A percentile compares a stretch with the other conserved stretches of the same genome.
Conservation (phyloP, 768 basidiomycete species). For the Lanmaoa rubissima region DNA sequence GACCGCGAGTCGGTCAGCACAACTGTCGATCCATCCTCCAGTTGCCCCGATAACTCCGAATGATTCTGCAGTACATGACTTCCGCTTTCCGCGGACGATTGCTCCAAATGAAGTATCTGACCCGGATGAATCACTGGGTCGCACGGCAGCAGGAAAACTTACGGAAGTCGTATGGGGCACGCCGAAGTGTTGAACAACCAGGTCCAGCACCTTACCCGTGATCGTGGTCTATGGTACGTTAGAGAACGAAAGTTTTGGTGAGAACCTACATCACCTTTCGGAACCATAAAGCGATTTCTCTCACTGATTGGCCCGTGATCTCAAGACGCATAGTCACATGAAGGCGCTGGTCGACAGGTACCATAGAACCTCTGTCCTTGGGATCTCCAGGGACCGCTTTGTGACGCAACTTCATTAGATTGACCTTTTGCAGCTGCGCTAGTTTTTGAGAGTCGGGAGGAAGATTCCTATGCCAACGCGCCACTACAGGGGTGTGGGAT, state of each 20-base stretch:
- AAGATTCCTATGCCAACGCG: slow-evolving; percentile 30
- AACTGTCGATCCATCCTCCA: slow-evolving; percentile 49
- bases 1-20: slow-evolving; percentile 10
- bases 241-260: neutral
- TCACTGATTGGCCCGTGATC: slow-evolving; percentile 24
- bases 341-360: slow-evolving; percentile 55
- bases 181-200: slow-evolving; percentile 35
- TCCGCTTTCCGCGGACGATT: slow-evolving; percentile 25
- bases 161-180: slow-evolving; percentile 13
- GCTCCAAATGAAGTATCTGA: slow-evolving; percentile 45
- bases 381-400: slow-evolving; percentile 62
- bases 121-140: slow-evolving; percentile 19
- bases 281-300: slow-evolving; percentile 63
- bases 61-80: slow-evolving; percentile 45
- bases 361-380: slow-evolving; percentile 46
- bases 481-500: slow-evolving; percentile 26
- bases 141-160: neutral
- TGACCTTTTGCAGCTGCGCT: slow-evolving; percentile 54
- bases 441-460: slow-evolving; percentile 53
- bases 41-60: slow-evolving; percentile 44
- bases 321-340: slow-evolving; percentile 48
- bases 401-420: slow-evolving; percentile 75
- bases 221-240: slow-evolving; percentile 43
- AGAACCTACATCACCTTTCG: slow-evolving; percentile 49
- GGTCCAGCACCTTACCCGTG: slow-evolving; percentile 63